Evolutionary conservation across 2,329 filamentous ascomycete genomes (phyloP).

Genomic region (Beauveria scarabaeidicola): DNA sequence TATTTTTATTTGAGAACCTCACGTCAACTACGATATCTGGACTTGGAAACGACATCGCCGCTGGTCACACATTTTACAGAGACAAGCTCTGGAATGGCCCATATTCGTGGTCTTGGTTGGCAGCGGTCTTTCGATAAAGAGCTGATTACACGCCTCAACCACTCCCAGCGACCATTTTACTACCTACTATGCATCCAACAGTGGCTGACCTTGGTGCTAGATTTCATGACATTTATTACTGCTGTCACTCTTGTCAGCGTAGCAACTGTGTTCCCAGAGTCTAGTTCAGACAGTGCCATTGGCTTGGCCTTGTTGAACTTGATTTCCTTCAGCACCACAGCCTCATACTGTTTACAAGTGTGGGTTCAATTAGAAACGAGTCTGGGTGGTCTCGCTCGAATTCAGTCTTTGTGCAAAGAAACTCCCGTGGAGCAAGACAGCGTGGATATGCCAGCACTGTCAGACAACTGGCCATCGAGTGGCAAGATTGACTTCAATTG

Average conservation of each 20-base stretch:
- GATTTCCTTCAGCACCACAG: slow-evolving; percentile 19
- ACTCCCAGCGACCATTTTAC: slow-evolving; percentile 46
- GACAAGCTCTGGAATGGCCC: slow-evolving; percentile 34
- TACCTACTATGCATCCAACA: slow-evolving; percentile 45
- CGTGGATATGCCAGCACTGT: background rate
- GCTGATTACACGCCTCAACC: slow-evolving; percentile 38
- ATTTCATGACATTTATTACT: slow-evolving; percentile 35
- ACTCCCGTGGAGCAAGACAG: background rate
- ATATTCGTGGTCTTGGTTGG: slow-evolving; percentile 48
- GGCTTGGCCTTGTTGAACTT: slow-evolving; percentile 15
- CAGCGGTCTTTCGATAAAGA: slow-evolving; percentile 30
- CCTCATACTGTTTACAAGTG: background rate
- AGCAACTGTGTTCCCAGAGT: slow-evolving; percentile 21
- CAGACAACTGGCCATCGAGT: background rate
- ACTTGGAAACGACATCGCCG: slow-evolving; percentile 27
- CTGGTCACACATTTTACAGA: slow-evolving; percentile 33
- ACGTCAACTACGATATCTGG: slow-evolving; percentile 27
- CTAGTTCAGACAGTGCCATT: slow-evolving; percentile 5
- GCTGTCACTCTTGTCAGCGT: slow-evolving; percentile 37
- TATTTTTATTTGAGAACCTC: slow-evolving; percentile 27
- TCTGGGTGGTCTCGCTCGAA: background rate
- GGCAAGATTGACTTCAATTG: slow-evolving; percentile 8
- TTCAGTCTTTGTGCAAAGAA: background rate
- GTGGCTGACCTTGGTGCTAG: slow-evolving; percentile 43
- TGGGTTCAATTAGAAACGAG: slow-evolving; percentile 1